A percentile compares a stretch with the other conserved stretches of the same genome.
Evolutionary conservation across 257 asterid genomes (phyloP).

Genomic region (Cynanchum wilfordii): DNA sequence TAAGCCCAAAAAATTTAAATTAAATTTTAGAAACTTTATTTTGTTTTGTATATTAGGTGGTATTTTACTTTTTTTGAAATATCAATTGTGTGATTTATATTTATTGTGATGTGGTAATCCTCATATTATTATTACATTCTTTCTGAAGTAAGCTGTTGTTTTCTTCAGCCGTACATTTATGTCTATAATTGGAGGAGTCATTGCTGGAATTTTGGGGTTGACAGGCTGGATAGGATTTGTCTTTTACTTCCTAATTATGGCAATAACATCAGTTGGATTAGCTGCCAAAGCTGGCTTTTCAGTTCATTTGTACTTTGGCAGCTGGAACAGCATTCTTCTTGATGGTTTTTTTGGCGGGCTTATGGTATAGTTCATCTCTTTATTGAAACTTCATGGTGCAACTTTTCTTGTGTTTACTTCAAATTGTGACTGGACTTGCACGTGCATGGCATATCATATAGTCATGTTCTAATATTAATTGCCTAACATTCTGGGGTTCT

Average conservation of each 20-base stretch:
- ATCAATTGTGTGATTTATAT: not conserved
- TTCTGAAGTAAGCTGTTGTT: conserved; percentile 10
- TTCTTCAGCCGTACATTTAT: conserved; percentile 77
- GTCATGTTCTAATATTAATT: not conserved
- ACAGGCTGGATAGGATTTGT: conserved; percentile 69
- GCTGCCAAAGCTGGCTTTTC: conserved; percentile 83
- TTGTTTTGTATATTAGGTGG: not conserved
- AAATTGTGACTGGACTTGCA: not conserved
- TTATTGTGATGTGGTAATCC: not conserved
- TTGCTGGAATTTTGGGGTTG: conserved; percentile 75
- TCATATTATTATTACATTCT: not conserved
- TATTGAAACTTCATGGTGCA: conserved; percentile 3
- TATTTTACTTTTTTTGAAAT: too few species aligned
- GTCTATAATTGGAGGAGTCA: conserved; percentile 86
- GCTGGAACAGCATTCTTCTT: conserved; percentile 68
- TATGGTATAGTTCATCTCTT: conserved; percentile 41
- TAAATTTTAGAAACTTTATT: not conserved
- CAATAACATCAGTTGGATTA: conserved; percentile 68
- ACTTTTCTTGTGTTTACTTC: not conserved
- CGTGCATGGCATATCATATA: not conserved
- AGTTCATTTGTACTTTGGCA: conserved; percentile 62
- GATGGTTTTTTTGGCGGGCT: conserved; percentile 86
- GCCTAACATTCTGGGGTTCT: not conserved
- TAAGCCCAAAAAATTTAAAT: not conserved
- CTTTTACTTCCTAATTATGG: conserved; percentile 76